A percentile compares a stretch with the other conserved stretches of the same genome.
Evolutionary conservation across 345 rosid species (phyloP).

Genomic region (Camelina laxa): DNA sequence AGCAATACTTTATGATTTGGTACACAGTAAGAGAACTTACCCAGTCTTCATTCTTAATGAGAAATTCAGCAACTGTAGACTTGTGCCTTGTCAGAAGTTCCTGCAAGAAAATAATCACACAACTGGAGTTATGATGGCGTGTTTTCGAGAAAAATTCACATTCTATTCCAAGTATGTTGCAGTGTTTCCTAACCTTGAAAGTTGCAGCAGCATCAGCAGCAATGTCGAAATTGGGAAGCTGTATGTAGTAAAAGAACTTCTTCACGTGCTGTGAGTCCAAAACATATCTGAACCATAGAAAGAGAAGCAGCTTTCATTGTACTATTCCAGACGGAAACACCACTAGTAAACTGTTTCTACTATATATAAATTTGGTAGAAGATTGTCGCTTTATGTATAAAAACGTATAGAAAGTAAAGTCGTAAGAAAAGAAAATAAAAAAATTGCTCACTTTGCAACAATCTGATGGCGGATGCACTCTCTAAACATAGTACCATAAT

Average conservation of each 20-base stretch:
- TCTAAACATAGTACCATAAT: conserved; percentile 96
- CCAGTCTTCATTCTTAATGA: conserved; percentile 87
- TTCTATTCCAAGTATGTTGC: not conserved
- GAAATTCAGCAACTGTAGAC: conserved; percentile 93
- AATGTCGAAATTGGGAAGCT: conserved; percentile 91
- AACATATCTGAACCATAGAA: conserved; percentile 64
- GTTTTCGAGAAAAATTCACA: not conserved
- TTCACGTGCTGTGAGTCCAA: conserved; percentile 77
- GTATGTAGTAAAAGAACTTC: conserved; percentile 84
- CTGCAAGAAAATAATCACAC: conserved; percentile 49
- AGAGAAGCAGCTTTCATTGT: conserved; percentile 7
- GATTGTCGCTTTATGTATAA: not conserved
- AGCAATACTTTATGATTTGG: not conserved
- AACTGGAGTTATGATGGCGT: conserved; percentile 18
- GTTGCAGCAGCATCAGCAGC: conserved; percentile 99
- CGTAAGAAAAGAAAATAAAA: not conserved
- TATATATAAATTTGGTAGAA: not conserved
- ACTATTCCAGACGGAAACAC: not conserved
- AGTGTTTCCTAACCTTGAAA: conserved; percentile 64
- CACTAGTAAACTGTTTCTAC: not conserved
- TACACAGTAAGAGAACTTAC: conserved; percentile 45
- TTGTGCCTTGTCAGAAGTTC: conserved; percentile 95
- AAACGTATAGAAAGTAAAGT: not conserved
- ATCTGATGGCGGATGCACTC: conserved; percentile 98
- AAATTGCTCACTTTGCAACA: conserved; percentile 76